Evolutionary conservation across 805 yeast genomes (phyloP).

Genomic region (Candida easanensis): DNA sequence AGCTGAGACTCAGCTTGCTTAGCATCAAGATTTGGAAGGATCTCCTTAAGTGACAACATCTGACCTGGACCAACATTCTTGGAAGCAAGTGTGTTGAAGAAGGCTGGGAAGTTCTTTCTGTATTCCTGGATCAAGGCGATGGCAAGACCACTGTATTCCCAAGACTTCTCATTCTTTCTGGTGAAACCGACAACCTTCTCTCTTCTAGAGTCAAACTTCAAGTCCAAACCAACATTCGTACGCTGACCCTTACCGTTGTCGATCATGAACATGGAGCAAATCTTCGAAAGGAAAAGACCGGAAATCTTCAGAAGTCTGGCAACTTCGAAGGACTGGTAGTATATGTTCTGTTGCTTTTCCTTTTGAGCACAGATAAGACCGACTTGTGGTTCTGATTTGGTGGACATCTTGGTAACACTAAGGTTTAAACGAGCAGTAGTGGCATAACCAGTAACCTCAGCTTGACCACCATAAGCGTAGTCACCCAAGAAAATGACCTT

Average conservation of each 20-base stretch:
- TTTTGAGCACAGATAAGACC: slow-evolving; percentile 59
- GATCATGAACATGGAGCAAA: slow-evolving; percentile 72
- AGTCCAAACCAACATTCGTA: slow-evolving; percentile 73
- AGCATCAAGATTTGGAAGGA: slow-evolving; percentile 34
- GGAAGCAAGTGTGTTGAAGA: slow-evolving; percentile 43
- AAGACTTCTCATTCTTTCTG: slow-evolving; percentile 56
- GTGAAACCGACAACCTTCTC: slow-evolving; percentile 89
- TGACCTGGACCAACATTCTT: slow-evolving; percentile 26
- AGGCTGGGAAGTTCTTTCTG: slow-evolving; percentile 53
- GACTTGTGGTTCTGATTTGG: slow-evolving; percentile 55
- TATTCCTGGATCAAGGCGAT: slow-evolving; percentile 63
- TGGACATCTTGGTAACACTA: slow-evolving; percentile 50
- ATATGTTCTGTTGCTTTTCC: slow-evolving; percentile 56
- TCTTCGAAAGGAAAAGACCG: slow-evolving; percentile 67
- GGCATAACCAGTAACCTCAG: slow-evolving; percentile 60
- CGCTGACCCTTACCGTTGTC: slow-evolving; percentile 49
- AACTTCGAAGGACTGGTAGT: slow-evolving; percentile 63
- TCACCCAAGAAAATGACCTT: slow-evolving; percentile 80
- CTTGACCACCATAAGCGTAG: slow-evolving; percentile 83
- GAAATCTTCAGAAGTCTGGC: slow-evolving; percentile 54
- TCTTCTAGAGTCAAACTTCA: slow-evolving; percentile 77
- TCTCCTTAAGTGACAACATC: slow-evolving; percentile 30
- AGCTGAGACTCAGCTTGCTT: slow-evolving; percentile 29
- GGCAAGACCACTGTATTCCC: slow-evolving; percentile 85
- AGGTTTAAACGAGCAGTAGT: slow-evolving; percentile 43